Base-by-base conservation (phyloP, 2,329 filamentous ascomycete genomes). In the Cladophialophora bantiana region DNA sequence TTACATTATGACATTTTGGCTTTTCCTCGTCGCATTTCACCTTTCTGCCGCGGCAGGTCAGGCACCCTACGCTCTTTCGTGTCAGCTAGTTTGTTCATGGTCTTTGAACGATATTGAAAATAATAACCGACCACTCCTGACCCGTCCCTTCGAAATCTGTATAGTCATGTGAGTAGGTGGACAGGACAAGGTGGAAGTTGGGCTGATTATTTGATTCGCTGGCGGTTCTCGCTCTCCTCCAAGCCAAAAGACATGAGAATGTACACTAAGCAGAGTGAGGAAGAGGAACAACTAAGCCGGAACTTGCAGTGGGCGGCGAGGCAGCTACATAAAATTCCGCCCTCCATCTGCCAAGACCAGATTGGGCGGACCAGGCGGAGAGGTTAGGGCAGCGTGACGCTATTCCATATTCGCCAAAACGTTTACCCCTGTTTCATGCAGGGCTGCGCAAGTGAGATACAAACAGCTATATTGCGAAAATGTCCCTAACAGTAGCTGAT, bases 11-110 rank as follows among this genome's bases (percentile, higher is more conserved):
- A 38, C 65, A 65, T 26, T 48, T 57, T 6, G 65, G 62, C 52
- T 36, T 59, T 31, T 65, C 55, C 40, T 68, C 65, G 31, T 53
- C 55, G 20, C 65, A 68, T 54, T 68, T 68, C 6, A 68, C 62
- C 58, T 64, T 68, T 48, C 62, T 45, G 12, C 50, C 38, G 13
- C 62, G 55, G 45, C 65, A 68, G 7, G 65, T 68, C 50, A 65
- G 35, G 62, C 65, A 68, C 18, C 65, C 65, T 48, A 7, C 20
- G 3, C 7, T n/a, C 5, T 20, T 20, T 26, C 10, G 42, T 7
- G 42, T 48, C 18, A 48, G 42, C 18, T 20, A 48, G 4, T 48
- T 40, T 9, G 1, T 26, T 3, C 26, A 26, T 26, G 26, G 26
- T 26, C 26, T 26, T 26, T 26, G 26, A 26, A 26, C 26, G 26